phyloP scores from a whole-genome alignment of 208 protist species.

The Wallacemonas sp. region DNA sequence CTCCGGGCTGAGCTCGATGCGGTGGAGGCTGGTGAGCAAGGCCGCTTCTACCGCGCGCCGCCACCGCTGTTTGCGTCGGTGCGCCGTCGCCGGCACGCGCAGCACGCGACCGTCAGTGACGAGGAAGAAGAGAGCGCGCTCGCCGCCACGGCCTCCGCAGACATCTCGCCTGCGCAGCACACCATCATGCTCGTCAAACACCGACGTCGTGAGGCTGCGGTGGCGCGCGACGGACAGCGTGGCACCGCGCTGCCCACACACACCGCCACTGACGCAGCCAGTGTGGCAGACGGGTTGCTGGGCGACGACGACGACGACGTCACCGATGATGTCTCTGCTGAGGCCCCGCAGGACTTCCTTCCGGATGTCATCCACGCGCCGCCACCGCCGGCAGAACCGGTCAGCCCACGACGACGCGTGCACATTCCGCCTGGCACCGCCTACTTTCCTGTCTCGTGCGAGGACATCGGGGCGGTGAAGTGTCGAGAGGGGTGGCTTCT shows the following conservation, averaged over 20 bases:
- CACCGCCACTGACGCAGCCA: neutral
- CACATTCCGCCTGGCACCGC: constrained; percentile 65
- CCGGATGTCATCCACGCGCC: constrained; percentile 41
- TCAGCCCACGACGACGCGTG: neutral
- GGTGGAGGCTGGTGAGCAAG: constrained; percentile 25
- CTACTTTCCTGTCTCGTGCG: constrained; percentile 67
- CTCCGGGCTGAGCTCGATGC: constrained; percentile 53
- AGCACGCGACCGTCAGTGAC: neutral
- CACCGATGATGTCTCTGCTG: constrained; percentile 18
- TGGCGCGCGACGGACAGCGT: neutral
- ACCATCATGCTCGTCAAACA: constrained; percentile 3
- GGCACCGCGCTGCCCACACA: neutral
- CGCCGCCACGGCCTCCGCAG: neutral
- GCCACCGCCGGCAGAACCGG: constrained; percentile 18
- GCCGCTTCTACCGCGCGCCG: constrained; percentile 21
- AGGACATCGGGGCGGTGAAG: constrained; percentile 68
- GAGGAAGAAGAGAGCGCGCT: neutral
- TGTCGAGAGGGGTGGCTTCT: constrained; percentile 78
- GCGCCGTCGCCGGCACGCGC: constrained; percentile 7
- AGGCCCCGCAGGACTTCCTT: constrained; percentile 35
- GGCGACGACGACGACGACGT: constrained; percentile 7
- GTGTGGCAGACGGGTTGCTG: neutral
- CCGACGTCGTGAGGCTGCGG: neutral
- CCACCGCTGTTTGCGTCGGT: constrained; percentile 11
- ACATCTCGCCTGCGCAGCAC: constrained; percentile 3